These are phyloP conservation scores for Heliocybe sulcata DNA, from an alignment of 1,284 basidiomycete genomes.

Conservation along the genomic window DNA sequence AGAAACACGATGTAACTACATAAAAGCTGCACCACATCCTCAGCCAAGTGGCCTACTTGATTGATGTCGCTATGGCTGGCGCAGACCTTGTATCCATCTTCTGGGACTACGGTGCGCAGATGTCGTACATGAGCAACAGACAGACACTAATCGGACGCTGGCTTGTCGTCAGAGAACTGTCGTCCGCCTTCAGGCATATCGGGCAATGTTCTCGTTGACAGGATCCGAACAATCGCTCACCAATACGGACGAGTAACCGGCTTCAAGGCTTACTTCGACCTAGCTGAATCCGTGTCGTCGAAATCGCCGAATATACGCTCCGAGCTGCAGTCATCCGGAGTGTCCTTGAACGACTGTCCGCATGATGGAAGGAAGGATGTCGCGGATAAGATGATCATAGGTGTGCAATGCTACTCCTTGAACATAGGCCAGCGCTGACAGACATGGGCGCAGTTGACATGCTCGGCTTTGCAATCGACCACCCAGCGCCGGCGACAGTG, in stretches of 20 bases:
- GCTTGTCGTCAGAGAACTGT: conserved; percentile 43
- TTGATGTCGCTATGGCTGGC: not conserved
- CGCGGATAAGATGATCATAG: conserved; percentile 33
- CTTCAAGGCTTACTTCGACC: conserved; percentile 9
- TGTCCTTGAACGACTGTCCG: conserved; percentile 34
- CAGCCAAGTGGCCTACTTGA: not conserved
- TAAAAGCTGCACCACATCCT: not conserved
- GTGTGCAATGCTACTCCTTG: conserved; percentile 25
- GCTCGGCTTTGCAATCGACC: conserved; percentile 51
- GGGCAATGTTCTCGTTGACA: conserved; percentile 13
- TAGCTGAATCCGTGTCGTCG: not conserved
- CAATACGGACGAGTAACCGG: conserved; percentile 19
- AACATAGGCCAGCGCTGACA: conserved; percentile 32
- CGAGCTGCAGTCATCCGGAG: conserved; percentile 31
- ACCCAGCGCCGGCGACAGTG: conserved; percentile 40
- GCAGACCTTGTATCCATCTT: conserved; percentile 42
- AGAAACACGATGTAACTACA: not conserved
- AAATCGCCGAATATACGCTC: conserved; percentile 14
- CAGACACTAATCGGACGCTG: conserved; percentile 1
- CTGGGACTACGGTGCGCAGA: conserved; percentile 52
- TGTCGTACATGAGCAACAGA: not conserved
- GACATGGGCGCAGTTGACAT: conserved; percentile 39
- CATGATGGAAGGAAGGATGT: conserved; percentile 33
- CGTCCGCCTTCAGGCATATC: conserved; percentile 27
- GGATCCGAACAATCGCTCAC: conserved; percentile 18